Percentiles rank a stretch among this genome's conserved stretches.
These are phyloP conservation scores for Arachnomyces sp. DNA, from an alignment of 2,329 filamentous ascomycete genomes.

Conservation along the genomic window DNA sequence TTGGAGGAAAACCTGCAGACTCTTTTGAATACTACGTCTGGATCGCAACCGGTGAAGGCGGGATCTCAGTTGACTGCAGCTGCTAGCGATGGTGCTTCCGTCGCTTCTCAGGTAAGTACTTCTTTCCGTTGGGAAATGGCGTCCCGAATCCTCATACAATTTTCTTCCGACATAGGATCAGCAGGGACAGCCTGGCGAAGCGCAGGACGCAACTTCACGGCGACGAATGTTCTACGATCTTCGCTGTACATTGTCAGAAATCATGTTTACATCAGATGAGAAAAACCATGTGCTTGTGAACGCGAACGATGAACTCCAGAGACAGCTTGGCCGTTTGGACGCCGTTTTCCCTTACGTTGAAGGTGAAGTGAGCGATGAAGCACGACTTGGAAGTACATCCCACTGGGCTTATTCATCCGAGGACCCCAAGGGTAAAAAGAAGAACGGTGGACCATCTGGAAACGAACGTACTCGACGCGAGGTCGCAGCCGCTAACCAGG, in stretches of 20 bases:
- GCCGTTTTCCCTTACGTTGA: constrained; percentile 81
- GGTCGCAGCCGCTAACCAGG: constrained; percentile 61
- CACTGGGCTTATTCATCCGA: constrained; percentile 89
- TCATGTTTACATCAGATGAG: constrained; percentile 87
- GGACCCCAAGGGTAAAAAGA: constrained; percentile 48
- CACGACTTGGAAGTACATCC: constrained; percentile 78
- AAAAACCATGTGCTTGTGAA: constrained; percentile 96
- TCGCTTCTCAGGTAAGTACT: constrained; percentile 16
- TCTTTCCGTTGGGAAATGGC: not conserved
- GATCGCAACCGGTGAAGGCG: constrained; percentile 23
- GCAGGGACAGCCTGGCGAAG: constrained; percentile 22
- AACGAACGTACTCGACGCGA: constrained; percentile 71
- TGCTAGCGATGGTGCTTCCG: no score
- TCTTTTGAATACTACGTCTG: constrained; percentile 47
- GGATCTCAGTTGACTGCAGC: no score
- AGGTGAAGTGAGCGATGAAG: constrained; percentile 85
- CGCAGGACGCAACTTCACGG: constrained; percentile 30
- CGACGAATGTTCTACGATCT: constrained; percentile 71
- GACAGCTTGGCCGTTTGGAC: constrained; percentile 76
- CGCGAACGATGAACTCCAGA: constrained; percentile 79
- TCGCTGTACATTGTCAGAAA: constrained; percentile 67
- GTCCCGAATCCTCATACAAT: constrained; percentile 4
- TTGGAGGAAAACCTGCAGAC: constrained; percentile 75
- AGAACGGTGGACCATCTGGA: constrained; percentile 46
- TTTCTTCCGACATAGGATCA: constrained; percentile 17